phyloP scores from a whole-genome alignment of 805 yeast genomes.

The Starmerella khaoyaiensis region DNA sequence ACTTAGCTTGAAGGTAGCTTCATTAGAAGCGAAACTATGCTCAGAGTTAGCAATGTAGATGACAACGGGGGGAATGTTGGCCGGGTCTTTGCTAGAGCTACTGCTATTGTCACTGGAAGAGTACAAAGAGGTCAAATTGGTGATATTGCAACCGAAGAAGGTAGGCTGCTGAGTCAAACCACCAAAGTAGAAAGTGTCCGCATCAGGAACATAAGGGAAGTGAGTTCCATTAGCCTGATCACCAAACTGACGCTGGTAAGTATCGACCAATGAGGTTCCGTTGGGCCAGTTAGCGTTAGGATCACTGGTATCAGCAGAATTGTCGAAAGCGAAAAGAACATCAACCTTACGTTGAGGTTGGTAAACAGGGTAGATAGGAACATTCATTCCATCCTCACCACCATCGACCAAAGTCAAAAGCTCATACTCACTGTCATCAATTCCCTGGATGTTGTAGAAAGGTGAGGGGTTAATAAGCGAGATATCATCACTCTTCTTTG shows the following conservation, averaged over 20 bases:
- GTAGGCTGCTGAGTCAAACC: slow-evolving; percentile 42
- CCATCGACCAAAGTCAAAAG: slow-evolving; percentile 54
- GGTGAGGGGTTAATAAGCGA: slow-evolving; percentile 69
- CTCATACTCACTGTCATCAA: slow-evolving; percentile 24
- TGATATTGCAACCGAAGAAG: slow-evolving; percentile 68
- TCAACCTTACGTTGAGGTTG: slow-evolving; percentile 52
- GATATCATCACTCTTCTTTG: slow-evolving; percentile 35
- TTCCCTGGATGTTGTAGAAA: slow-evolving; percentile 30
- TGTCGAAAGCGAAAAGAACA: slow-evolving; percentile 41
- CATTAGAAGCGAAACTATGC: slow-evolving; percentile 50
- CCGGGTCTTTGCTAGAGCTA: slow-evolving; percentile 9
- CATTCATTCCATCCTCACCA: slow-evolving; percentile 63
- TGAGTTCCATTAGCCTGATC: slow-evolving; percentile 22
- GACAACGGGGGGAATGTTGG: slow-evolving; percentile 48
- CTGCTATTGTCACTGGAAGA: slow-evolving; percentile 1
- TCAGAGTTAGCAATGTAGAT: slow-evolving; percentile 70
- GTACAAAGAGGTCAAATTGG: slow-evolving; percentile 53
- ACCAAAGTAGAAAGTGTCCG: slow-evolving; percentile 38
- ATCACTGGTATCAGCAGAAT: slow-evolving; percentile 30
- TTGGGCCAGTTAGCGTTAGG: slow-evolving; percentile 25
- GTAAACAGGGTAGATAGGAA: slow-evolving; percentile 54
- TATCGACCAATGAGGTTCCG: slow-evolving; percentile 29
- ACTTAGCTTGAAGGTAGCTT: slow-evolving; percentile 55
- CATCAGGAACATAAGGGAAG: slow-evolving; percentile 23
- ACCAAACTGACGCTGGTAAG: slow-evolving; percentile 24